Percentiles rank a stretch among this genome's conserved stretches.
Conservation (phyloP, 2,329 filamentous ascomycete genomes). For the Alternaria panax region DNA sequence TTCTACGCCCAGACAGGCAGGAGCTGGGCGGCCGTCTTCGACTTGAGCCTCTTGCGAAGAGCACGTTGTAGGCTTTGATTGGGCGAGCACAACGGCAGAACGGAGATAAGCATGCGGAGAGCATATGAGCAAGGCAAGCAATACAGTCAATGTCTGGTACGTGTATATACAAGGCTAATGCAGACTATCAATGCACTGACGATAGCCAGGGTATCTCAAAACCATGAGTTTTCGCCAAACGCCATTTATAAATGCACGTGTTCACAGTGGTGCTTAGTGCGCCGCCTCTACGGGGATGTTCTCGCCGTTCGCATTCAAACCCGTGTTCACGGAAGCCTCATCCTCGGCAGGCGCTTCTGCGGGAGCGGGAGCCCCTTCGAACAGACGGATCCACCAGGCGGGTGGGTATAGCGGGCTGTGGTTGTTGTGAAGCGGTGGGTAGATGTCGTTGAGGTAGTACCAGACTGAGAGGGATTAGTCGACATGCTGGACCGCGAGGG, state of each 20-base stretch:
- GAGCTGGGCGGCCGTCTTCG: not conserved
- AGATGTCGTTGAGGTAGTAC: constrained; percentile 98
- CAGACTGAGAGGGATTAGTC: constrained; percentile 64
- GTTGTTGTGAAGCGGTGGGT: constrained; percentile 86
- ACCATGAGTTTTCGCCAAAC: constrained; percentile 31
- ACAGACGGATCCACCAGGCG: constrained; percentile 85
- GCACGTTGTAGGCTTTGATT: constrained; percentile 10
- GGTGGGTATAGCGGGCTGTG: constrained; percentile 88
- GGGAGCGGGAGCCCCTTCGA: constrained; percentile 60
- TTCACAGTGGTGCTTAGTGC: constrained; percentile 16
- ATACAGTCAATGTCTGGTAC: not conserved
- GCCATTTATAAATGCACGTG: constrained; percentile 17
- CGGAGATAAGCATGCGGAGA: constrained; percentile 6
- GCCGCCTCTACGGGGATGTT: constrained; percentile 18
- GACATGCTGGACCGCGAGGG: not conserved
- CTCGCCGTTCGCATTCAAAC: constrained; percentile 4
- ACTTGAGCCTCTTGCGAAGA: constrained; percentile 1
- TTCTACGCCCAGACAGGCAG: constrained; percentile 7
- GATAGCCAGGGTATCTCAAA: constrained; percentile 38
- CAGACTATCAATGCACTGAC: constrained; percentile 3
- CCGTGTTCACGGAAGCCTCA: constrained; percentile 13
- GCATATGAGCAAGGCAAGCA: not conserved
- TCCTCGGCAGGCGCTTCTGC: constrained; percentile 24
- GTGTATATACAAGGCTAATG: not conserved
- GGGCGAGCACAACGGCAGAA: not conserved